Percentiles rank a stretch among this genome's conserved stretches.
Conservation (phyloP, 495 filamentous ascomycete species). For the Penicillium paxilli region DNA sequence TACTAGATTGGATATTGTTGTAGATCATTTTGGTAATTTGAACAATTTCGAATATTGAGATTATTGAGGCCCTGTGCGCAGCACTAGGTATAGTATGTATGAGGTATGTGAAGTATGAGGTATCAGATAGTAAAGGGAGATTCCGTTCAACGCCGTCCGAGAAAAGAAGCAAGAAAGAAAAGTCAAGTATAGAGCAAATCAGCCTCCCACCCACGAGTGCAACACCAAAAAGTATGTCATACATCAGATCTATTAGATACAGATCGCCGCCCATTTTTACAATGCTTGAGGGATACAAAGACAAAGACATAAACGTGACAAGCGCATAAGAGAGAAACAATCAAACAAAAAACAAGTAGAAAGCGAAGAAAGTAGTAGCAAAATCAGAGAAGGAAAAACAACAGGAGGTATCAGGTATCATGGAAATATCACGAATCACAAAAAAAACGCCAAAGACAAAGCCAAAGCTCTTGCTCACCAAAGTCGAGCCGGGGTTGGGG, state of each 20-base stretch:
- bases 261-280: constrained; percentile 17
- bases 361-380: constrained; percentile 1
- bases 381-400: constrained; percentile 4
- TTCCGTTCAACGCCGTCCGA: constrained; percentile 1
- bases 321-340: background rate
- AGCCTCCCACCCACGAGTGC: constrained; percentile 3
- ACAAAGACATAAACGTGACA: constrained; percentile 1
- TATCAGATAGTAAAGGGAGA: background rate
- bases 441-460: constrained; percentile 25
- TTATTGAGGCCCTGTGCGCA: background rate
- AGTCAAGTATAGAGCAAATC: background rate
- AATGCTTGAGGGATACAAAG: background rate
- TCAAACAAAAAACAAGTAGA: background rate
- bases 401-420: constrained; percentile 20
- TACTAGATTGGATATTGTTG: too few species aligned
- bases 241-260: constrained; percentile 9
- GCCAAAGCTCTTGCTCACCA: background rate
- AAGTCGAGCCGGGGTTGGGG: background rate
- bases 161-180: background rate
- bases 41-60: too few species aligned
- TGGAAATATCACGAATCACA: constrained; percentile 1
- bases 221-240: constrained; percentile 23
- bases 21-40: too few species aligned
- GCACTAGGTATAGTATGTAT: too few species aligned
- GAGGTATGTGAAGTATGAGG: constrained; percentile 6